Percentiles rank a stretch among this genome's conserved stretches.
phyloP scores from a whole-genome alignment of 108 stramenopile genomes.

The Ochromonas danica region DNA sequence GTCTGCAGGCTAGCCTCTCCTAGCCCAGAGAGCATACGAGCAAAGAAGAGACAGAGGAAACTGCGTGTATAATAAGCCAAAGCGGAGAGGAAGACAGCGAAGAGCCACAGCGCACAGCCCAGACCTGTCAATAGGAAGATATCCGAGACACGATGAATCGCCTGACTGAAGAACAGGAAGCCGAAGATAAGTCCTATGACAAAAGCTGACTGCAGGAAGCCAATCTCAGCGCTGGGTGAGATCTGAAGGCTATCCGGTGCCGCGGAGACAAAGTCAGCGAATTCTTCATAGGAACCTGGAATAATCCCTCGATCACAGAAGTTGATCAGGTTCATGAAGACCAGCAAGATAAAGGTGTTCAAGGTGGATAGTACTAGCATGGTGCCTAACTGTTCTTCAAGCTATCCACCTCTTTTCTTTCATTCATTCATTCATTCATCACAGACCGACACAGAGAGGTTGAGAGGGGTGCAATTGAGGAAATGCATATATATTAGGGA shows the following conservation, averaged over 20 bases:
- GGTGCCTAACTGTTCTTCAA: too few relatives aligned
- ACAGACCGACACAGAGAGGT: too few relatives aligned
- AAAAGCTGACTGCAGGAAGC: constrained; percentile 31
- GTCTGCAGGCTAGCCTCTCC: constrained; percentile 7
- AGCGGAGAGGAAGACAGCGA: neutral
- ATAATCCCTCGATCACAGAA: constrained; percentile 34
- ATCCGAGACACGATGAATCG: neutral
- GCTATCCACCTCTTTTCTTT: too few relatives aligned
- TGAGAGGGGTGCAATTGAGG: too few relatives aligned
- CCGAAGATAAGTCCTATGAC: constrained; percentile 2
- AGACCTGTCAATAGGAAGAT: constrained; percentile 1
- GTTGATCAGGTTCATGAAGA: neutral
- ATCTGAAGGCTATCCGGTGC: neutral
- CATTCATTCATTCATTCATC: too few relatives aligned
- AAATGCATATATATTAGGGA: too few relatives aligned
- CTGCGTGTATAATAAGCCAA: neutral
- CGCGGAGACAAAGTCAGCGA: neutral
- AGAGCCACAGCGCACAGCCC: neutral
- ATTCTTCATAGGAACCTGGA: constrained; percentile 11
- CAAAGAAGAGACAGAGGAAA: neutral
- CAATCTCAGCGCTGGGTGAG: neutral
- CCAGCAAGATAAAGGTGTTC: neutral
- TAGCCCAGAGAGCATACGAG: neutral
- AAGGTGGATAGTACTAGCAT: too few relatives aligned
- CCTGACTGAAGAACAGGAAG: neutral